Base-by-base conservation (phyloP, 2,329 filamentous ascomycete genomes). In the Cladosporium sp. region DNA sequence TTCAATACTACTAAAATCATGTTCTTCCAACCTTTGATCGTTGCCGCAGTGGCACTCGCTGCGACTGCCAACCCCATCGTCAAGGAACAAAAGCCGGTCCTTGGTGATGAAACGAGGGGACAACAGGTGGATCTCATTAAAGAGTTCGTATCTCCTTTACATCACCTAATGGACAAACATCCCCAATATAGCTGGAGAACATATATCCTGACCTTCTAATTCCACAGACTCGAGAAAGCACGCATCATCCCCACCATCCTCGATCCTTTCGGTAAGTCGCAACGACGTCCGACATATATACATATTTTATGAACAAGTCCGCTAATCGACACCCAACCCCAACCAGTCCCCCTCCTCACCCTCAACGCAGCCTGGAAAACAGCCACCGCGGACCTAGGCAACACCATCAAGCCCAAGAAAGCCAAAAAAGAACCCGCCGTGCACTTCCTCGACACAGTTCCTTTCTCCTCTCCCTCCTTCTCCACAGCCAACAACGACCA, bases 321-420 rank as follows among this genome's bases (percentile, higher is more conserved):
- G 23, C 23, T 26, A 44, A 44, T 10, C 18, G 7, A 35, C 33
- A 35, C 33, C 8, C 33, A 12, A 2, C 8, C 18, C 18, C 16
- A n/a, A 44, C n/a, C n/a, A 46, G 40, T 80, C 3, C 86, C 87
- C 6, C 79, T 79, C 7, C 77, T 87, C 62, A 79, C 81, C 46
- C 72, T 89, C 49, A 77, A 79, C 53, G 77, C 85, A 10, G 78
- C 75, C 49, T 85, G 84, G 76, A 61, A 69, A 1, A 77, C 82
- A 64, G 77, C 79, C 52, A 72, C 74, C 26, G 81, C 85, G 23
- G 69, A 77, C 0, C 76, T 88, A 1, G 87, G 87, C 35, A 88
- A 88, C 74, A 84, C 80, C 21, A 72, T 85, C 69, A 75, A 80
- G 11, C 79, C 82, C 12, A 76, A 78, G 28, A 69, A 78, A 18